Evolutionary conservation across 768 basidiomycete genomes (phyloP), one percentile per base, ranked within the genome.

Genomic region (Lenzites betulinus): DNA sequence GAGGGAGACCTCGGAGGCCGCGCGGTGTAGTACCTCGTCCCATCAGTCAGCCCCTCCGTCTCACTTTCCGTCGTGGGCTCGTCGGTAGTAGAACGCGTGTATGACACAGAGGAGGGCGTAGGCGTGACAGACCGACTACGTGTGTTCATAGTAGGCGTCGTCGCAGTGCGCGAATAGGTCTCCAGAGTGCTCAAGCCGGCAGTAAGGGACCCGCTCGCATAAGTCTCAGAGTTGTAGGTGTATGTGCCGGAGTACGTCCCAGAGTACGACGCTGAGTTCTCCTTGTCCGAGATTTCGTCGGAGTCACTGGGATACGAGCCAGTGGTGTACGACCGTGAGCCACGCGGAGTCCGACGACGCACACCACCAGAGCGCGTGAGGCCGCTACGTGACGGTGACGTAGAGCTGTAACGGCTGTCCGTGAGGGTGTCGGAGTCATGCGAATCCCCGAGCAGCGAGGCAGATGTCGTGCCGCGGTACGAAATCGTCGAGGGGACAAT

Each of bases 281-380:
- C 87, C 68, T 85, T 87, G 61, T 89, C 85, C 0, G 82, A 83
- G 6, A 69, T 71, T 12, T 75, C 75, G n/a, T 81, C 81, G n/a
- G 68, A 70, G 64, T 67, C 70, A 60, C 63, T 68, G 52, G 72
- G 67, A 55, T 76, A 75, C 1, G 76, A 75, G 69, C 66, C 77
- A 1, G 81, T 79, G 48, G 81, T 79, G 53, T 76, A 75, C 7
- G 80, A 76, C 41, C 79, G 73, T 5, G 82, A 77, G 23, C 73
- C 74, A 15, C 76, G 75, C 2, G 80, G 78, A 4, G 77, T 71
- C 36, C 84, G 76, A 58, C 88, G 75, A 54, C 86, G 75, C 7
- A 90, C 78, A 39, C 79, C 88, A 16, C 82, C 72, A 0, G 83
- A 81, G 23, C 89, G 78, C 8, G 86, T 82, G 20, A 90, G 75